These are phyloP conservation scores for Diatrype stigma DNA, from an alignment of 2,329 filamentous ascomycete genomes.

Conservation along the genomic window DNA sequence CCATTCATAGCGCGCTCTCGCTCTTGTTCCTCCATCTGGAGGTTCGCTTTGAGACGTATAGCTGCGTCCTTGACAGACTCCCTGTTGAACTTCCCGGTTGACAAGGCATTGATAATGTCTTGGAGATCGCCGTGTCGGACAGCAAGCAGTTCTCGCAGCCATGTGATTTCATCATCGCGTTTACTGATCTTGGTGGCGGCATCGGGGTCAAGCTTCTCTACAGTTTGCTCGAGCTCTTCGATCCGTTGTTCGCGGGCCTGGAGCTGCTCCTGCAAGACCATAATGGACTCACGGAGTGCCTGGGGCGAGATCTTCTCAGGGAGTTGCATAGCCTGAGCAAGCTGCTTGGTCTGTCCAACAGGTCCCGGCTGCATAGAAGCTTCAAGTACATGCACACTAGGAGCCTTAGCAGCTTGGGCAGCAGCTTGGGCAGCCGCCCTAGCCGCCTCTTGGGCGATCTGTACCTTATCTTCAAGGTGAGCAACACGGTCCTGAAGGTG, in stretches of 20 bases:
- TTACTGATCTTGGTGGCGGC: slow-evolving; percentile 81
- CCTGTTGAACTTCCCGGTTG: slow-evolving; percentile 70
- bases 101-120: slow-evolving; percentile 80
- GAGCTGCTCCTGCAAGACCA: slow-evolving; percentile 93
- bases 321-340: slow-evolving; percentile 42
- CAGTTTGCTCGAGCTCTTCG: slow-evolving; percentile 74
- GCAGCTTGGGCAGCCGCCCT: slow-evolving; percentile 71
- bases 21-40: slow-evolving; percentile 98
- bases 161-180: slow-evolving; percentile 88
- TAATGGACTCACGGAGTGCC: slow-evolving; percentile 90
- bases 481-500: slow-evolving; percentile 81
- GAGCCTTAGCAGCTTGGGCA: slow-evolving; percentile 27
- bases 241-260: slow-evolving; percentile 90
- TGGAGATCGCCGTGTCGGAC: slow-evolving; percentile 88
- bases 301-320: slow-evolving; percentile 91
- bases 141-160: slow-evolving; percentile 88
- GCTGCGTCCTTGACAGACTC: slow-evolving; percentile 82
- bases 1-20: slow-evolving; percentile 78
- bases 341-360: slow-evolving; percentile 34
- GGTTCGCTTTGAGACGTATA: slow-evolving; percentile 86
- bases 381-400: slow-evolving; percentile 36
- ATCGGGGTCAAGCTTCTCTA: slow-evolving; percentile 68
- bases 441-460: slow-evolving; percentile 84
- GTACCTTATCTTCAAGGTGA: slow-evolving; percentile 85
- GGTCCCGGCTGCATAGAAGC: slow-evolving; percentile 42